Evolutionary conservation across 257 asterid genomes (phyloP), one percentile per base, ranked within the genome.

Genomic region (Paraleonurus japonicus): DNA sequence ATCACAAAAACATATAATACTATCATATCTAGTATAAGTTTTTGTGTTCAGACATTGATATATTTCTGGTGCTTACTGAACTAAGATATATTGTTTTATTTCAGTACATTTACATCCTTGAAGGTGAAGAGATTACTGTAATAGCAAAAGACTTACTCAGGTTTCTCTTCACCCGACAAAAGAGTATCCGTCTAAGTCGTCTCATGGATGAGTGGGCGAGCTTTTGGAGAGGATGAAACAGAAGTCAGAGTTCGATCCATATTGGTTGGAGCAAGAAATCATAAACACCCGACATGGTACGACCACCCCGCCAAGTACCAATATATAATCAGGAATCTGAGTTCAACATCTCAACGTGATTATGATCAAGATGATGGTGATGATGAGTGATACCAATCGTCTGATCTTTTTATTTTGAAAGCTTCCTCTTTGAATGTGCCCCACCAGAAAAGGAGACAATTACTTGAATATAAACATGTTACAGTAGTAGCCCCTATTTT

Each of bases 81-180:
- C 39, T 39, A 23, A 15, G 47, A 33, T 53, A 16, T 22, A 27
- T 50, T 78, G 71, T 32, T 76, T 61, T 41, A n/a, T 79, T 83
- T 47, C 92, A 92, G 98, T 89, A 92, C 77, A 77, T 80, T 27
- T 84, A 78, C 82, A 89, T 92, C 64, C 70, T 92, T 24, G 83
- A 82, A 19, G 90, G 89, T 2, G 89, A 85, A 83, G 88, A 89
- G 79, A 81, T 88, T 15, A 80, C 32, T 4, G 81, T 75, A 22
- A 62, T 86, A 16, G 69, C 70, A 20, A 86, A 71, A 76, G 98
- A 92, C 81, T 69, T 76, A 0, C 66, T 88, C 66, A 86, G 58
- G 84, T 83, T 73, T 45, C 24, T 92, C 47, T 85, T 90, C 67
- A 80, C 72, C 50, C 66, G 90, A 51, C 71, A 75, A 67, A 76